These are phyloP conservation scores for Schoenoplectus triqueter DNA, from an alignment of 202 grass and related monocot species.

Conservation along the genomic window DNA sequence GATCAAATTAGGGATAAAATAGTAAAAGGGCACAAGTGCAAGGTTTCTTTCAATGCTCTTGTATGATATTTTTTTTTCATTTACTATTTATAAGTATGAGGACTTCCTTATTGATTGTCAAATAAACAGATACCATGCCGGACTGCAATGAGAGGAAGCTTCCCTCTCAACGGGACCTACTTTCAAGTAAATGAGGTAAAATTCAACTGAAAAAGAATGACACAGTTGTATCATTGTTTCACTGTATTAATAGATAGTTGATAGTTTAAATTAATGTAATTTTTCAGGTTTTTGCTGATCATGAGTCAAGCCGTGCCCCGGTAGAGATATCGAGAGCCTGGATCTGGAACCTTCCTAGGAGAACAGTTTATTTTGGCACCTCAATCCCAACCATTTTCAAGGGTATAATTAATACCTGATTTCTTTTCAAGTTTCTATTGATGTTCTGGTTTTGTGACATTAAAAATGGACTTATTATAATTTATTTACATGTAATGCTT, in stretches of 20 bases:
- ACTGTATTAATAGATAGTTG: conserved; percentile 32
- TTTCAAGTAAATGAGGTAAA: conserved; percentile 97
- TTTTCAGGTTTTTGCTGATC: conserved; percentile 85
- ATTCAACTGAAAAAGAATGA: conserved; percentile 27
- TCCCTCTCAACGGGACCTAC: conserved; percentile 92
- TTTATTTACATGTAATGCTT: conserved; percentile 18
- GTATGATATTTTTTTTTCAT: conserved; percentile 32
- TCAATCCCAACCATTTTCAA: conserved; percentile 86
- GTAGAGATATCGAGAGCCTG: conserved; percentile 62
- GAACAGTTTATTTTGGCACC: conserved; percentile 91
- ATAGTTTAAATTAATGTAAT: conserved; percentile 37
- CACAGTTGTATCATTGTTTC: conserved; percentile 28
- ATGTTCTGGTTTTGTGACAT: conserved; percentile 11
- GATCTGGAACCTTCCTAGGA: conserved; percentile 82
- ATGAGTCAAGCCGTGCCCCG: conserved; percentile 65
- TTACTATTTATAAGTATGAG: conserved; percentile 13
- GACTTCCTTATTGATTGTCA: conserved; percentile 40
- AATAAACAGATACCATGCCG: conserved; percentile 85
- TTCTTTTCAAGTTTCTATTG: neutral
- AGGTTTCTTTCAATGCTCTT: conserved; percentile 1
- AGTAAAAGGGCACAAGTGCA: neutral
- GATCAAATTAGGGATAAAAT: neutral
- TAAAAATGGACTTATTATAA: conserved; percentile 19
- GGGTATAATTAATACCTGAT: conserved; percentile 45
- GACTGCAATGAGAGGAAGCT: conserved; percentile 92